Evolutionary conservation across 306 rosid genomes (phyloP).

Genomic region (Gastrolobium bilobum): DNA sequence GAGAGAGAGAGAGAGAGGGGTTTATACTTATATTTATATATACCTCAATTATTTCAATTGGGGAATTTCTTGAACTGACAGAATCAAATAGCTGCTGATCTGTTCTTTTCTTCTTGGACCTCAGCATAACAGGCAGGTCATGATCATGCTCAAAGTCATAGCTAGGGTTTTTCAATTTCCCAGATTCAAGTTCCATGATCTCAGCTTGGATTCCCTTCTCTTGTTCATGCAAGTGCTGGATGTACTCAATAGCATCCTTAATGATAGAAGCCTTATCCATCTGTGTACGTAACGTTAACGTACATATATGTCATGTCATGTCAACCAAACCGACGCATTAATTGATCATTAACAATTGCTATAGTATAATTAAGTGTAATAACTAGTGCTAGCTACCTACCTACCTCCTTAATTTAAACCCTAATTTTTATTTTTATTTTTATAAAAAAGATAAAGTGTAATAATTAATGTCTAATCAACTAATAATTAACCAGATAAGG

Average conservation of each 20-base stretch:
- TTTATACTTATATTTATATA: neutral
- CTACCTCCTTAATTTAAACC: neutral
- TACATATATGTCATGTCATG: neutral
- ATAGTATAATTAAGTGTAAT: no score
- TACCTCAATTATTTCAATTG: conserved; percentile 73
- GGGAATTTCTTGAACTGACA: conserved; percentile 55
- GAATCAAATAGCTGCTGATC: conserved; percentile 50
- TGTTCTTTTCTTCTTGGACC: conserved; percentile 71
- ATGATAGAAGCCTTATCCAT: conserved; percentile 93
- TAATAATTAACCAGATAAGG: no score
- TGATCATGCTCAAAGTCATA: conserved; percentile 52
- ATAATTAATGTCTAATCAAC: neutral
- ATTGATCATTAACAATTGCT: no score
- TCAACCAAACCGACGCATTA: neutral
- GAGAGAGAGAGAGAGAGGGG: no score
- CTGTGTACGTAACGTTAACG: conserved; percentile 45
- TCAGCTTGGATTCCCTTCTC: conserved; percentile 73
- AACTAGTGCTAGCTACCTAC: neutral
- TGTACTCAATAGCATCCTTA: conserved; percentile 83
- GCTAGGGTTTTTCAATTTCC: conserved; percentile 45
- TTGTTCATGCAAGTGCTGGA: conserved; percentile 74
- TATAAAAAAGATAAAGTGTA: neutral
- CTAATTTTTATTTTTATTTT: neutral
- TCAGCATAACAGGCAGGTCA: conserved; percentile 57
- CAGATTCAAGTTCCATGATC: conserved; percentile 77